Evolutionary conservation across 495 filamentous ascomycete species (phyloP), one percentile per base, ranked within the genome.

Genomic region (Terfezia boudieri): DNA sequence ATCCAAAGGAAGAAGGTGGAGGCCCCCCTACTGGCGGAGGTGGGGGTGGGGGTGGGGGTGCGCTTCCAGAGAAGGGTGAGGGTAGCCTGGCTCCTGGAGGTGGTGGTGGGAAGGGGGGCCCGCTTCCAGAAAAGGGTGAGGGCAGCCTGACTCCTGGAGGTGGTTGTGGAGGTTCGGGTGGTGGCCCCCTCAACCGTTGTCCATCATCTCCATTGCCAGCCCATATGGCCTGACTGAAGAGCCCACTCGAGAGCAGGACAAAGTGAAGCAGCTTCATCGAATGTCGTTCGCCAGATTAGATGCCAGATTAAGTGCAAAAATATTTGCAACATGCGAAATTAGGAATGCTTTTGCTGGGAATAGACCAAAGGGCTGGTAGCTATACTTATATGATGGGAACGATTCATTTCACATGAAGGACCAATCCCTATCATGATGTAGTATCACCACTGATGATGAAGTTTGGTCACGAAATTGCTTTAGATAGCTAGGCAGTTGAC

Each of bases 31-130:
- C 56, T 20, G 36, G 23, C 46, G 37, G 54, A 0, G 36, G 54
- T 2, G 50, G 26, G 17, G 49, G 23, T 51, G 37, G 54, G 0
- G 36, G 54, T 2, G 50, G 26, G 17, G 49, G 32, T 16, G 37
- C 36, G 9, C 50, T 50, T 26, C 37, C 48, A 16, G 32, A 16
- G 12, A 16, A 41, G 35, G 48, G 53, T 8, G 41, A 17, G 17
- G 46, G 36, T 16, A 50, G 53, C 6, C 56, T 52, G 37, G 41
- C 11, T 53, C 56, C 9, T 52, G 56, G 23, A 38, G 57, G 26
- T 4, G 41, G 41, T 4, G 41, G 41, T 4, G 41, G 41, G 41
- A 9, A 8, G 26, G 50, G 26, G 22, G 49, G 26, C 26, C 37
- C 36, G 9, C 50, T 50, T 26, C 37, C 48, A 16, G 32, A 16